Evolutionary conservation across 192 early-diverging fungal genomes (phyloP), one percentile per base, ranked within the genome.

Genomic region (Linnemannia elongata): DNA sequence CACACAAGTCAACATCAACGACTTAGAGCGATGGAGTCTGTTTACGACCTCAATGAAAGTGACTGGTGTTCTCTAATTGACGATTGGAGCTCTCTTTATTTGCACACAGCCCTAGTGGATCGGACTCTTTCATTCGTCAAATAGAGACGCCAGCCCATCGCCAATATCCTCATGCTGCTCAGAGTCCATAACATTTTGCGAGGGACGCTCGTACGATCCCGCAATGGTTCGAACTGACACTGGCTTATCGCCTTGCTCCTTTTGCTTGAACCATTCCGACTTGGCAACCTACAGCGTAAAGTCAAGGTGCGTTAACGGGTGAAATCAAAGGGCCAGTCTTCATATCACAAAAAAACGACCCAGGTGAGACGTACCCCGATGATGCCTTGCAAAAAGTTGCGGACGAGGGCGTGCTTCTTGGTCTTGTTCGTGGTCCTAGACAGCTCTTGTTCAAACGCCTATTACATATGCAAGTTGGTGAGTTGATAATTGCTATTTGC

Each of bases 211-310:
- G 22, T 87, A 87, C 15, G 71, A 78, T 3, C 76, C 85, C 0
- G 78, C 49, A 35, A 87, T 87, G 2, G 85, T 87, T 2, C 85
- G 63, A 30, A 45, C 78, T 1, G 85, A 42, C 7, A 10, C 27
- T 0, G 79, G 71, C 27, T 74, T 78, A 39, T 81, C 69, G 4
- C 72, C 79, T 33, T 77, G 68, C 17, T 81, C 71, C 30, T 81
- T 80, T 60, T 87, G 79, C 68, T 87, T 87, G 60, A 87, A 87
- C 85, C 85, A 87, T 44, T 87, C 85, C 0, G 85, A 87, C 72
- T 87, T 87, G 18, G 85, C 85, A 3, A 86, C 78, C 83, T 85
- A 76, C 30, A 30, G 22, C n/a, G 3, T 22, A 18, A 33, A 30
- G 24, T 13, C 4, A 42, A 69, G 33, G 39, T 45, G 49, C 1